These are phyloP conservation scores for Kodamaea derodonti DNA, from an alignment of 1,139 yeast genomes.

Conservation along the genomic window DNA sequence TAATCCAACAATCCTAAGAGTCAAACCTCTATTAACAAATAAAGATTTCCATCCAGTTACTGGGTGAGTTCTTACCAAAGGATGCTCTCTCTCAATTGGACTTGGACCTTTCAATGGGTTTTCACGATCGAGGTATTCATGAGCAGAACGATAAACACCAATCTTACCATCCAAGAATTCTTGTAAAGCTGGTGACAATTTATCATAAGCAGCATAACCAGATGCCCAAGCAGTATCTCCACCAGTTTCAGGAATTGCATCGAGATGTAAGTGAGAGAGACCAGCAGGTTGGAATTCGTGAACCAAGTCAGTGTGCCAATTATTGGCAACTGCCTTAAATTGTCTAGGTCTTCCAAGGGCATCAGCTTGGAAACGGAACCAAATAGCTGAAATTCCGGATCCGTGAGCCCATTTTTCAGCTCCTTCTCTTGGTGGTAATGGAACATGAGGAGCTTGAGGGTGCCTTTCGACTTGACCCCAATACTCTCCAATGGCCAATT, in stretches of 20 bases:
- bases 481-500: constrained; percentile 41
- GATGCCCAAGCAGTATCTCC: constrained; percentile 52
- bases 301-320: constrained; percentile 48
- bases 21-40: constrained; percentile 42
- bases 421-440: constrained; percentile 4
- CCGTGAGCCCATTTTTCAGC: constrained; percentile 5
- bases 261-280: constrained; percentile 43
- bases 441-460: constrained; percentile 33
- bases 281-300: constrained; percentile 49
- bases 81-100: constrained; percentile 41
- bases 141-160: constrained; percentile 44
- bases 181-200: constrained; percentile 46
- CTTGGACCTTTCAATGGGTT: constrained; percentile 43
- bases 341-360: constrained; percentile 21
- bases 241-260: constrained; percentile 42
- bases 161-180: constrained; percentile 46
- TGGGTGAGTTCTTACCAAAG: constrained; percentile 48
- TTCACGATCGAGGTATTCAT: constrained; percentile 36
- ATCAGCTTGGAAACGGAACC: constrained; percentile 42
- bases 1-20: constrained; percentile 42
- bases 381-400: constrained; percentile 46
- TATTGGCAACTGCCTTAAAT: constrained; percentile 30
- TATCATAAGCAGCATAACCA: constrained; percentile 50
- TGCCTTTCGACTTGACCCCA: constrained; percentile 44
- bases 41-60: constrained; percentile 52